Evolutionary conservation across 139 green algal species (phyloP).

Genomic region (Ettlia oleoabundans): DNA sequence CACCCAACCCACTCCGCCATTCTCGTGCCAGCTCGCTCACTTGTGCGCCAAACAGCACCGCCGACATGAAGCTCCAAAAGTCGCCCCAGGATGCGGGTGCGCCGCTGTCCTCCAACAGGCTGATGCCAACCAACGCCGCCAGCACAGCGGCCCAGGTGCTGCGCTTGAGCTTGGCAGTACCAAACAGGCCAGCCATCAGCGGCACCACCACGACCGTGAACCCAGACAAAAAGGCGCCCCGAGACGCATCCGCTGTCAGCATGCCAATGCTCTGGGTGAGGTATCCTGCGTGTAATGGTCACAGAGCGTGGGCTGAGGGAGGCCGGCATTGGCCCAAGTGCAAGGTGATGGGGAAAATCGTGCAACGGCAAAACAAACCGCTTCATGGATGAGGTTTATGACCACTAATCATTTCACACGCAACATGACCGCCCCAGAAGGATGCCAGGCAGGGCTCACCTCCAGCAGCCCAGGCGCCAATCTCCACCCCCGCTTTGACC

Average conservation of each 20-base stretch:
- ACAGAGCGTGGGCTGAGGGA: background rate
- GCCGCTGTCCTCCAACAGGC: constrained; percentile 69
- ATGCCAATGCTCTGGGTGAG: constrained; percentile 72
- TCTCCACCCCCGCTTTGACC: constrained; percentile 46
- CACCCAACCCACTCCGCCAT: too few species aligned
- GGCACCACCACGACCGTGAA: constrained; percentile 86
- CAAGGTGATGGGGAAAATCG: background rate
- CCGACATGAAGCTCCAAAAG: constrained; percentile 66
- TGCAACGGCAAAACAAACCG: too few species aligned
- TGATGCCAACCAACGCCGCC: constrained; percentile 69
- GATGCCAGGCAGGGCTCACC: background rate
- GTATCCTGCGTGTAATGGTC: constrained; percentile 53
- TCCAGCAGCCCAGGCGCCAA: constrained; percentile 53
- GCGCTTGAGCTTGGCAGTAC: constrained; percentile 56
- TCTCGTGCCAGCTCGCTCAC: background rate
- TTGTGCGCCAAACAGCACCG: constrained; percentile 73
- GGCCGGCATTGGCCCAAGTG: background rate
- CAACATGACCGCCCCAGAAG: background rate
- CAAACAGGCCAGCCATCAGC: constrained; percentile 69
- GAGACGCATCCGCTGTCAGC: constrained; percentile 69
- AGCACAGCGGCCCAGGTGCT: constrained; percentile 67
- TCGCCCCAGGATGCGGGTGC: constrained; percentile 66
- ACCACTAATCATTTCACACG: too few species aligned
- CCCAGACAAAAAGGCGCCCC: constrained; percentile 75
- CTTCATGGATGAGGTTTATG: too few species aligned